These are phyloP conservation scores for Pneumocystis sp. DNA, from an alignment of 1,139 yeast species.

Conservation along the genomic window DNA sequence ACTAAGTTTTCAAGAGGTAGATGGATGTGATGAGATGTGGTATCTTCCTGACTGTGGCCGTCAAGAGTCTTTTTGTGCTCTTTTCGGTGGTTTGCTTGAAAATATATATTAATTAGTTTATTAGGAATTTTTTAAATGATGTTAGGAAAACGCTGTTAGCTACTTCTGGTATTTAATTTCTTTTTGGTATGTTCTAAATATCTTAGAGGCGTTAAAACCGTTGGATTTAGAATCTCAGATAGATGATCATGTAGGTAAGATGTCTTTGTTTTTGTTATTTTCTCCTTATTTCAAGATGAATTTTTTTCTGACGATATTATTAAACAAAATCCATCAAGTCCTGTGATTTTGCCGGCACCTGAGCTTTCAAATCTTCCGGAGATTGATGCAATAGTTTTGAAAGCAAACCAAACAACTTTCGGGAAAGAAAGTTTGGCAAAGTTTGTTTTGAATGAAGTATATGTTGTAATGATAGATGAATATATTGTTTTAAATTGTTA, in stretches of 20 bases:
- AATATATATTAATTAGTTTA: not conserved
- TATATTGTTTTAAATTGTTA: not conserved
- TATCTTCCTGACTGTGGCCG: not conserved
- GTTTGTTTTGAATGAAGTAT: slow-evolving; percentile 31
- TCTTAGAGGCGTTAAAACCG: not conserved
- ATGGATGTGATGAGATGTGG: slow-evolving; percentile 74
- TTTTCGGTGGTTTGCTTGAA: not conserved
- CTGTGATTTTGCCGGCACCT: slow-evolving; percentile 11
- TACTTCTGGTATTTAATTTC: not conserved
- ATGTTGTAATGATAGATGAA: not conserved
- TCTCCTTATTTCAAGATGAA: slow-evolving; percentile 1
- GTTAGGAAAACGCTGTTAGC: slow-evolving; percentile 9
- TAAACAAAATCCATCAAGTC: slow-evolving; percentile 4
- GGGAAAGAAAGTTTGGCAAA: slow-evolving; percentile 40
- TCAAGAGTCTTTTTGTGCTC: not conserved
- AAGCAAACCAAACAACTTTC: slow-evolving; percentile 43
- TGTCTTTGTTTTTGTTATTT: not conserved
- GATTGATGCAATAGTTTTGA: slow-evolving; percentile 34
- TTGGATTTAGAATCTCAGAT: not conserved
- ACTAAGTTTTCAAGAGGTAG: slow-evolving; percentile 78
- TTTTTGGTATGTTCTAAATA: not conserved
- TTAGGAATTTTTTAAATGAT: slow-evolving; percentile 6
- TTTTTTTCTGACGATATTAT: slow-evolving; percentile 7
- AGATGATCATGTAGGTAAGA: not conserved
- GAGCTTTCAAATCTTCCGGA: slow-evolving; percentile 9